Percentiles rank a stretch among this genome's conserved stretches.
Conservation (phyloP, 2,329 filamentous ascomycete species). For the Colletotrichum noveboracense region DNA sequence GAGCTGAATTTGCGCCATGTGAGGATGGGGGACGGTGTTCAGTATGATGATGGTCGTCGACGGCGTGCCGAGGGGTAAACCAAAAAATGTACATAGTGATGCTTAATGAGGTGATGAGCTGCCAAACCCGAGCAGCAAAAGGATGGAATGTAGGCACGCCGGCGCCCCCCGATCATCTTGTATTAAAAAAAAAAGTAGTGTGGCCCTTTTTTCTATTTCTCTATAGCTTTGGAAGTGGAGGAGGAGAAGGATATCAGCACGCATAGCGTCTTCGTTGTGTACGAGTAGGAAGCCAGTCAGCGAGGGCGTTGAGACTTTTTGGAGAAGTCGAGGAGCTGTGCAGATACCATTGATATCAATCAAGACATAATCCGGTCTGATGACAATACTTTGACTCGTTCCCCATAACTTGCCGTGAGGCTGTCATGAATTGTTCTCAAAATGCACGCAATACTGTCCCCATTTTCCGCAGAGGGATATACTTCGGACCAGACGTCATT, state of each 20-base stretch:
- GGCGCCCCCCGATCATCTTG: constrained; percentile 26
- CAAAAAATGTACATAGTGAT: constrained; percentile 11
- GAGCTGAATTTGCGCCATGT: constrained; percentile 12
- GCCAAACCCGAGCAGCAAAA: neutral
- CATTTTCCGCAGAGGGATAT: neutral
- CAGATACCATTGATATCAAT: constrained; percentile 18
- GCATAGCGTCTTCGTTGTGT: constrained; percentile 17
- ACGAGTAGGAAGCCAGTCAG: neutral
- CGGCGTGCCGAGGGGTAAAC: constrained; percentile 10
- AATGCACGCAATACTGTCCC: neutral
- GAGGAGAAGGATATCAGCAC: neutral
- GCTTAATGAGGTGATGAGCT: constrained; percentile 14
- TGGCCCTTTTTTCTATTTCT: neutral
- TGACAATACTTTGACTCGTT: neutral
- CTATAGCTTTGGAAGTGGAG: neutral
- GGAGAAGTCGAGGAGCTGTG: neutral
- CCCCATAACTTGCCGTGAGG: neutral
- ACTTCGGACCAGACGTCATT: neutral
- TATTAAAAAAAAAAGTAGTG: constrained; percentile 26
- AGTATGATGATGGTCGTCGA: neutral
- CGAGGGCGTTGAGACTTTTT: constrained; percentile 5
- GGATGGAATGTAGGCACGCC: constrained; percentile 15
- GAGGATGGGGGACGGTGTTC: neutral
- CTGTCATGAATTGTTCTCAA: neutral
- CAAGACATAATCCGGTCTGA: constrained; percentile 2